phyloP scores from a whole-genome alignment of 2,329 filamentous ascomycete species.

The Colletotrichum nymphaeae region DNA sequence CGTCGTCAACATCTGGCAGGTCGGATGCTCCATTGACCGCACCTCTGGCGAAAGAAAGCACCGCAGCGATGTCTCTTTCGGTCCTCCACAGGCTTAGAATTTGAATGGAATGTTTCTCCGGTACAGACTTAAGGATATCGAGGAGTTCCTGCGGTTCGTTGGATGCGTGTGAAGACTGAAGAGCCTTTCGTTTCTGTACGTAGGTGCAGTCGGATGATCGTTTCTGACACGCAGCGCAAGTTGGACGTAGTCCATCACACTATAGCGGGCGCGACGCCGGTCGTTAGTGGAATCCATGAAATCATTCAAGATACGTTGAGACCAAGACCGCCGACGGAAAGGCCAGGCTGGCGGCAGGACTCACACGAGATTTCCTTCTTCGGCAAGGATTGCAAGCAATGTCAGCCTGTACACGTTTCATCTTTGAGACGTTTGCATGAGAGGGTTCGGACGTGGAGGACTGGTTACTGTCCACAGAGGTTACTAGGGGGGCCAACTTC shows the following conservation, averaged over 20 bases:
- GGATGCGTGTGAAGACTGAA: not conserved
- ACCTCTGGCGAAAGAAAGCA: conserved; percentile 38
- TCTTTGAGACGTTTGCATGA: too few relatives aligned
- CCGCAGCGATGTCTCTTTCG: conserved; percentile 37
- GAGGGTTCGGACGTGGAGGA: too few relatives aligned
- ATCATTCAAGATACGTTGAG: not conserved
- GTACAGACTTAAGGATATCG: conserved; percentile 39
- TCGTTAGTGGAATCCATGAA: not conserved
- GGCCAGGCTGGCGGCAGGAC: not conserved
- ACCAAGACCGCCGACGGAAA: not conserved
- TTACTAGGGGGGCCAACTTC: too few relatives aligned
- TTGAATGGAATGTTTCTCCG: conserved; percentile 34
- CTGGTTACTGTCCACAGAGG: too few relatives aligned
- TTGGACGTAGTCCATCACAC: conserved; percentile 39
- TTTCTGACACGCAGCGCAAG: conserved; percentile 37
- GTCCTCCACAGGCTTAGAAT: conserved; percentile 39
- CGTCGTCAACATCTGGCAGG: not conserved
- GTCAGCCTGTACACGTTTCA: not conserved
- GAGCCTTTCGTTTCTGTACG: conserved; percentile 29
- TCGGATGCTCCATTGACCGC: not conserved
- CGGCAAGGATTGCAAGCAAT: conserved; percentile 41
- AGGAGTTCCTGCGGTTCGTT: conserved; percentile 38
- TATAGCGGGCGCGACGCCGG: conserved; percentile 6
- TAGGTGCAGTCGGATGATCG: conserved; percentile 36
- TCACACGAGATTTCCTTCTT: conserved; percentile 39